Evolutionary conservation across 192 early-diverging fungal species (phyloP).

Genomic region (Umbelopsis vinacea): DNA sequence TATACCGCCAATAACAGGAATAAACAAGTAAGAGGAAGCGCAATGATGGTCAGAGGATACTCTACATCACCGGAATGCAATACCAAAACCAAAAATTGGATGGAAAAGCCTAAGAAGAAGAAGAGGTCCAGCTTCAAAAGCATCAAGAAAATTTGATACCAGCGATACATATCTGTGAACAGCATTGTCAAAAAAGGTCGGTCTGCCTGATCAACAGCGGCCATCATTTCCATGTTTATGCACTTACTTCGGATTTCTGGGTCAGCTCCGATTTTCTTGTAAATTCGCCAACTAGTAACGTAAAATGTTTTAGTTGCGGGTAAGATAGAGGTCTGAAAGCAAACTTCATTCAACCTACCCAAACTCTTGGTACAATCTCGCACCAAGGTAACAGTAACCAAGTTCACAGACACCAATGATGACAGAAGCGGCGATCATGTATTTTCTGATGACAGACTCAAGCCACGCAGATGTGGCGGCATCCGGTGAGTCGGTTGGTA

Average conservation of each 20-base stretch:
- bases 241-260: constrained; percentile 61
- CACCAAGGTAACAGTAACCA: constrained; percentile 54
- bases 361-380: constrained; percentile 61
- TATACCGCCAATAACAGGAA: constrained; percentile 69
- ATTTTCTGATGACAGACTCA: constrained; percentile 29
- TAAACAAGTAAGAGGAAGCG: constrained; percentile 60
- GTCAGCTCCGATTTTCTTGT: constrained; percentile 68
- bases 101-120: constrained; percentile 77
- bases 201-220: not conserved
- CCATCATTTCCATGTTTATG: not conserved
- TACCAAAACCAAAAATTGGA: constrained; percentile 70
- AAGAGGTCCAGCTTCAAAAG: constrained; percentile 84
- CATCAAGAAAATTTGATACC: constrained; percentile 81
- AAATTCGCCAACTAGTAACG: constrained; percentile 57
- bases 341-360: constrained; percentile 45
- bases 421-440: constrained; percentile 59
- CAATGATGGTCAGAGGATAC: constrained; percentile 57
- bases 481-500: constrained; percentile 21
- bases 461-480: constrained; percentile 18
- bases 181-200: constrained; percentile 9
- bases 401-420: constrained; percentile 58
- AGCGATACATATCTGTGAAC: constrained; percentile 56
- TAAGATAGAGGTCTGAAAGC: not conserved
- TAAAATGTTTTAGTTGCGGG: not conserved
- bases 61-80: constrained; percentile 47